Evolutionary conservation across 768 basidiomycete genomes (phyloP).

Genomic region (Auricularia heimuer): DNA sequence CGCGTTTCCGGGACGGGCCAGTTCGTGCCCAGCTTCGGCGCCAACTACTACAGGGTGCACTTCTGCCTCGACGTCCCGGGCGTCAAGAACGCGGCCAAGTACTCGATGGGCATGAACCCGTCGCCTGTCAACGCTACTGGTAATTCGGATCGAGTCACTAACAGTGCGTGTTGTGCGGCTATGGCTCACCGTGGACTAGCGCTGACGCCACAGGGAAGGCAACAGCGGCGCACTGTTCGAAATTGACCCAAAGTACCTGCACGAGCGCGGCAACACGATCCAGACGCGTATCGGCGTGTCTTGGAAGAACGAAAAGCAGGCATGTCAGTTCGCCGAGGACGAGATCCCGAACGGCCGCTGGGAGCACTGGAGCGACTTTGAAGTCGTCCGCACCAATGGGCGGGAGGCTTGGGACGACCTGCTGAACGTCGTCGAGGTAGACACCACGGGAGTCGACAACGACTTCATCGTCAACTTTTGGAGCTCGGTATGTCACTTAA

Average conservation of each 20-base stretch:
- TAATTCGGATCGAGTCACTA: no score
- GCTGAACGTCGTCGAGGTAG: conserved; percentile 7
- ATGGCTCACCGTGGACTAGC: no score
- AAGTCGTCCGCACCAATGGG: neutral
- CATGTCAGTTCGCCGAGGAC: conserved; percentile 10
- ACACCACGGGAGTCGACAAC: conserved; percentile 9
- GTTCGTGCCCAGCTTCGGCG: conserved; percentile 10
- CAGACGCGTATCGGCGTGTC: conserved; percentile 11
- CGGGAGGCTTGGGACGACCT: conserved; percentile 5
- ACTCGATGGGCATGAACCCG: neutral
- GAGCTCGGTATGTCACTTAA: conserved; percentile 1
- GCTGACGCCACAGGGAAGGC: no score
- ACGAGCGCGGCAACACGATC: neutral
- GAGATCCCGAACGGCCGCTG: conserved; percentile 9
- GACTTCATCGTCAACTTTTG: conserved; percentile 10
- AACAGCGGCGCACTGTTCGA: neutral
- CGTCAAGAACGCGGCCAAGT: neutral
- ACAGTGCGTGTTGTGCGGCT: no score
- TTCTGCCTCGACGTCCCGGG: conserved; percentile 10
- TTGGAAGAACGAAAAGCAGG: conserved; percentile 9
- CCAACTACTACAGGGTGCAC: conserved; percentile 10
- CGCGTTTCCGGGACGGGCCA: conserved; percentile 9
- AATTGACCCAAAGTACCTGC: neutral
- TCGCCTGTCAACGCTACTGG: neutral
- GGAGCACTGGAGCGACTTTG: neutral